These are phyloP conservation scores for Fonsecaea monophora DNA, from an alignment of 2,329 filamentous ascomycete genomes.

Conservation along the genomic window DNA sequence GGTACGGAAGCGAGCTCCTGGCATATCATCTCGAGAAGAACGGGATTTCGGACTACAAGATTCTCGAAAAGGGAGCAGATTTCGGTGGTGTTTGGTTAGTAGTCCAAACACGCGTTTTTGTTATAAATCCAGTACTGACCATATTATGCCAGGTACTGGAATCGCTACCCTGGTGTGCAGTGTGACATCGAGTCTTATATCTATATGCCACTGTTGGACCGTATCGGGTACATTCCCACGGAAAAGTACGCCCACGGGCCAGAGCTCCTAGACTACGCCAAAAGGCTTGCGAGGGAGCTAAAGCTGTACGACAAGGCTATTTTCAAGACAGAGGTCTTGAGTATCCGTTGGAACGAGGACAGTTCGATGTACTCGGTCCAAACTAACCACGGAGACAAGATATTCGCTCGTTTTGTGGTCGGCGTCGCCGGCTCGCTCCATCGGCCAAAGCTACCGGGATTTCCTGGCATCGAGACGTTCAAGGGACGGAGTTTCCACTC, in stretches of 20 bases:
- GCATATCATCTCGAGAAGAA: background rate
- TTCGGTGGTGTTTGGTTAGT: background rate
- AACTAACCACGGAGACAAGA: conserved; percentile 36
- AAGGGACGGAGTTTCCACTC: conserved; percentile 54
- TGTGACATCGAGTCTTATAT: conserved; percentile 32
- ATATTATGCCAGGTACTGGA: conserved; percentile 32
- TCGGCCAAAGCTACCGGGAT: conserved; percentile 37
- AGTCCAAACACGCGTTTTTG: background rate
- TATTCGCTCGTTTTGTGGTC: conserved; percentile 51
- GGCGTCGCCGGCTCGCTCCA: conserved; percentile 50
- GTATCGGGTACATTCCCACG: conserved; percentile 32
- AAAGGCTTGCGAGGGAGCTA: conserved; percentile 26
- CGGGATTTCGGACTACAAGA: background rate
- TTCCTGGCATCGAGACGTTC: conserved; percentile 44
- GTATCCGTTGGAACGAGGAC: conserved; percentile 30
- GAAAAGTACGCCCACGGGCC: conserved; percentile 33
- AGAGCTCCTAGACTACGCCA: conserved; percentile 30
- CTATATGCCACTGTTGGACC: conserved; percentile 36
- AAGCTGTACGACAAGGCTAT: conserved; percentile 27
- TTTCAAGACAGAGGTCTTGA: conserved; percentile 34
- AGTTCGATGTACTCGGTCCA: conserved; percentile 29
- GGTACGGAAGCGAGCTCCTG: background rate
- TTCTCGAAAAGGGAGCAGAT: background rate
- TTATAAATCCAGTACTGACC: background rate
- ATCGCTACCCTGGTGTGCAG: conserved; percentile 39